These are phyloP conservation scores for Trichoderma sp. DNA, from an alignment of 2,329 filamentous ascomycete genomes.

Conservation along the genomic window DNA sequence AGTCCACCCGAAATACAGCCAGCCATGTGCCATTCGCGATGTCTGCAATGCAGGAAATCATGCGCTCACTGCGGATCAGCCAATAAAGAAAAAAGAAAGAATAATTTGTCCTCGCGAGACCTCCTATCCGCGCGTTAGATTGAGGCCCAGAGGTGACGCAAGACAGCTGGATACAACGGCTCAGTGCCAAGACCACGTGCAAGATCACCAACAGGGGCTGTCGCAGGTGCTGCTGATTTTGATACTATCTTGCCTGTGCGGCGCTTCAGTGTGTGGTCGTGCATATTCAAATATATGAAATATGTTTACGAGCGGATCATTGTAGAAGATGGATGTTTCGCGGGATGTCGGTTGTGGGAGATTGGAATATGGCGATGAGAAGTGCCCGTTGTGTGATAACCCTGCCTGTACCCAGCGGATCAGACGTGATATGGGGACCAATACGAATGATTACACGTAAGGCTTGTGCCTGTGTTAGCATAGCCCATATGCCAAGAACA, in stretches of 20 bases:
- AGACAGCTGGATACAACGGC: background rate
- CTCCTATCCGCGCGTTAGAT: slow-evolving; percentile 10
- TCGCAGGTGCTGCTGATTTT: background rate
- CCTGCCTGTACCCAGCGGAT: background rate
- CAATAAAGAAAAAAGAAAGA: background rate
- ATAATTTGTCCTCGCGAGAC: background rate
- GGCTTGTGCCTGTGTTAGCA: background rate
- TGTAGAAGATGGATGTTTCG: background rate
- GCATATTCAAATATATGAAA: background rate
- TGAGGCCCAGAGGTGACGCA: slow-evolving; percentile 4
- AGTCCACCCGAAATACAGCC: background rate
- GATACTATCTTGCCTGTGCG: background rate
- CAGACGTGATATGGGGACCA: background rate
- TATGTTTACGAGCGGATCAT: background rate
- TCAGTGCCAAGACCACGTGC: background rate
- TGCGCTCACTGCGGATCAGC: background rate
- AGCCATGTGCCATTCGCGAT: background rate
- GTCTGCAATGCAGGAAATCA: background rate
- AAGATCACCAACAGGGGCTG: background rate
- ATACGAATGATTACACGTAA: background rate
- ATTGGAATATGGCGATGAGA: background rate
- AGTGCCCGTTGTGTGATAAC: background rate
- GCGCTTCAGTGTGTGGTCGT: background rate
- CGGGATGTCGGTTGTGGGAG: background rate
- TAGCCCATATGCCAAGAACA: background rate